These are phyloP conservation scores for Aspergillus amoenus DNA, from an alignment of 2,329 filamentous ascomycete genomes.

Conservation along the genomic window DNA sequence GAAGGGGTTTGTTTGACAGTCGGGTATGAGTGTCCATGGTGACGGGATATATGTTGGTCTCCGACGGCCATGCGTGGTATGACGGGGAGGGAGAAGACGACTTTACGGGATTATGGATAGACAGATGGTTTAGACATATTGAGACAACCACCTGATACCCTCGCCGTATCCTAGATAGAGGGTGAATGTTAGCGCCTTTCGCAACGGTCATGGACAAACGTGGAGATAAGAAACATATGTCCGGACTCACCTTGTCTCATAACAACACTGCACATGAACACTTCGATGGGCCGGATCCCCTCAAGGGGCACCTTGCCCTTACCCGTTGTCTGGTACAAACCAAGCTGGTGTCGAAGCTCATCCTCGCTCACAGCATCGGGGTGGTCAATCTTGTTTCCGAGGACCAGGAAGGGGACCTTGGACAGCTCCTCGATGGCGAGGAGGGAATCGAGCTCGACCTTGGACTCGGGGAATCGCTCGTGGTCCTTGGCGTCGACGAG, in stretches of 20 bases:
- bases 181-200: conserved; percentile 6
- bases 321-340: conserved; percentile 92
- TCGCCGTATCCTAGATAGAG: conserved; percentile 70
- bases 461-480: conserved; percentile 90
- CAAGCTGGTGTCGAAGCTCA: conserved; percentile 86
- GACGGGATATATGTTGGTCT: neutral
- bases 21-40: neutral
- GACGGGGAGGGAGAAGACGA: neutral
- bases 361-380: conserved; percentile 94
- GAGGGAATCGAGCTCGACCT: conserved; percentile 93
- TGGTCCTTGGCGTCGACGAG: conserved; percentile 96
- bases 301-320: conserved; percentile 93
- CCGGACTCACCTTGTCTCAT: conserved; percentile 78
- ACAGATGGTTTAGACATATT: conserved; percentile 71
- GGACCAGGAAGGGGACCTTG: conserved; percentile 93
- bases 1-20: neutral
- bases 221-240: neutral
- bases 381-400: conserved; percentile 99
- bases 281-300: conserved; percentile 90
- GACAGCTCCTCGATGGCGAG: conserved; percentile 94
- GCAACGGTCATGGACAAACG: neutral
- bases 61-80: neutral
- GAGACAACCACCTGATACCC: conserved; percentile 85
- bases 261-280: conserved; percentile 99
- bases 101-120: neutral